Percentiles rank a stretch among this genome's conserved stretches.
These are phyloP conservation scores for Chondrostereum purpureum DNA, from an alignment of 1,284 basidiomycete genomes.

Conservation along the genomic window DNA sequence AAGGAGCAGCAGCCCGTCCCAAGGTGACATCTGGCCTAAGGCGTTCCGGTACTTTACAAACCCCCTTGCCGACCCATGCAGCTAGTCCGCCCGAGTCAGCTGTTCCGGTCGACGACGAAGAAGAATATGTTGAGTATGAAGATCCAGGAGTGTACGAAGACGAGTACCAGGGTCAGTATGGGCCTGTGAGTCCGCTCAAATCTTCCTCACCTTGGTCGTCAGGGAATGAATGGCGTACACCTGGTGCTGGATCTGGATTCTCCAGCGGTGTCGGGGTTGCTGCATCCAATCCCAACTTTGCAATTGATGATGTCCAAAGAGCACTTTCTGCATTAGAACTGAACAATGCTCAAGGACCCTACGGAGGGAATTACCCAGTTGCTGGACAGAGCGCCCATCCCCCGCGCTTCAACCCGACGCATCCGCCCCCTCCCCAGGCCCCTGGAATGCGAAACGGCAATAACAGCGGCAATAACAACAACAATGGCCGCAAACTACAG, in stretches of 20 bases:
- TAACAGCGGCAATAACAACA: conserved; percentile 27
- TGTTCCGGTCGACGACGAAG: conserved; percentile 44
- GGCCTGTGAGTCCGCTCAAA: conserved; percentile 54
- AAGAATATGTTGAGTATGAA: conserved; percentile 50
- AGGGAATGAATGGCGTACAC: conserved; percentile 56
- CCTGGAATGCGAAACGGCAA: conserved; percentile 35
- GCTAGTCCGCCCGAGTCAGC: conserved; percentile 31
- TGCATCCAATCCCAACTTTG: conserved; percentile 24
- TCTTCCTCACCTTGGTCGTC: conserved; percentile 62
- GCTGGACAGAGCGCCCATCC: conserved; percentile 51
- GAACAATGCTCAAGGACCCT: conserved; percentile 29
- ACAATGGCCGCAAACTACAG: conserved; percentile 36
- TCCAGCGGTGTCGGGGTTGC: conserved; percentile 16
- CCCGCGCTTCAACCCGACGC: conserved; percentile 57
- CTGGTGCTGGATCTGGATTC: conserved; percentile 26
- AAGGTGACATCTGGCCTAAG: conserved; percentile 49
- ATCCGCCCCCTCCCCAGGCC: conserved; percentile 39
- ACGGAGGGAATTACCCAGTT: conserved; percentile 29
- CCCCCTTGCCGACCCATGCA: conserved; percentile 30
- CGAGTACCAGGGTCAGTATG: conserved; percentile 41
- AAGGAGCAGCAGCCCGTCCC: conserved; percentile 37
- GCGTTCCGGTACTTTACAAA: conserved; percentile 71
- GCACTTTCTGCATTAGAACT: conserved; percentile 66
- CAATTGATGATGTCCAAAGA: conserved; percentile 69
- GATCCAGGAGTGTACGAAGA: conserved; percentile 46